Percentiles rank a stretch among this genome's conserved stretches.
phyloP scores from a whole-genome alignment of 2,329 filamentous ascomycete species.

The Fusarium nisikadoi region DNA sequence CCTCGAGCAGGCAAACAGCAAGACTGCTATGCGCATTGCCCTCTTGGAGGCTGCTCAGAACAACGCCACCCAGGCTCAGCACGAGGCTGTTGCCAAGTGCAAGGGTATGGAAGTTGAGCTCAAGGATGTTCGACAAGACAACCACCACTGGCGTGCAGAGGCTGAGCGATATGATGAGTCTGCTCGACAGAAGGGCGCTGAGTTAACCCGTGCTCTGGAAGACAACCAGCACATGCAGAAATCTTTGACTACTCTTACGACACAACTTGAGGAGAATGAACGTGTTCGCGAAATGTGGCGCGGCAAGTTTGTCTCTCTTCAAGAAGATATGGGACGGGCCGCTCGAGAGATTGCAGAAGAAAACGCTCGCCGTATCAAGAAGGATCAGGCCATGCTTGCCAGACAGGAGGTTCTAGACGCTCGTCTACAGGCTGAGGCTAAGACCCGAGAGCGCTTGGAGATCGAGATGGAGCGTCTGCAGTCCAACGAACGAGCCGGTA shows the following conservation, averaged over 20 bases:
- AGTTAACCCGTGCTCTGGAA: conserved; percentile 59
- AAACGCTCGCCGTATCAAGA: conserved; percentile 80
- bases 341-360: conserved; percentile 85
- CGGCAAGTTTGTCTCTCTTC: conserved; percentile 83
- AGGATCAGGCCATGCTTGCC: conserved; percentile 81
- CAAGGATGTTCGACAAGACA: conserved; percentile 65
- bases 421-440: conserved; percentile 78
- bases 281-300: conserved; percentile 86
- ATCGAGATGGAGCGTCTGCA: conserved; percentile 74
- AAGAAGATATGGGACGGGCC: conserved; percentile 85
- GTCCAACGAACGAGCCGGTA: conserved; percentile 70
- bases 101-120: conserved; percentile 65
- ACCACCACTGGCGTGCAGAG: conserved; percentile 69
- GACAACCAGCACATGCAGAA: conserved; percentile 80
- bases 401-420: conserved; percentile 83
- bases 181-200: conserved; percentile 60
- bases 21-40: conserved; percentile 70
- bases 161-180: conserved; percentile 68
- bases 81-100: conserved; percentile 66
- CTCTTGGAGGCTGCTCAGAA: conserved; percentile 75
- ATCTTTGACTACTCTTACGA: conserved; percentile 77
- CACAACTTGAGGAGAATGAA: conserved; percentile 87
- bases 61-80: conserved; percentile 63
- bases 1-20: conserved; percentile 65
- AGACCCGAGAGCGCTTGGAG: conserved; percentile 74